Base-by-base conservation (phyloP, 2,329 filamentous ascomycete species). In the Grosmannia serpens region DNA sequence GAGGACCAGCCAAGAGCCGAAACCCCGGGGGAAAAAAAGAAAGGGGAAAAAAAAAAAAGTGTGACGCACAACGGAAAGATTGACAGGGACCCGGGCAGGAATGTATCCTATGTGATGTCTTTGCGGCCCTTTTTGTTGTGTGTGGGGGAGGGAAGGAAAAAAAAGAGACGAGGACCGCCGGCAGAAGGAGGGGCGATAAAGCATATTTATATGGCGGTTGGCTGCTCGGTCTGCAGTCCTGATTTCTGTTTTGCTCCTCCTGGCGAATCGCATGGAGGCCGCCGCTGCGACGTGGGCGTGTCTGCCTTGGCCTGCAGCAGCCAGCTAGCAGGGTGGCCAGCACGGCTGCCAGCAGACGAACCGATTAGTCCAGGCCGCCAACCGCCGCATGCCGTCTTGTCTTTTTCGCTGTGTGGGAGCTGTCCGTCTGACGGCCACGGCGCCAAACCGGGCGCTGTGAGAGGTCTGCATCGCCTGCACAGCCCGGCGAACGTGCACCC, bases 111-210 rank as follows among this genome's bases (percentile, higher is more conserved):
- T 71, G 69, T 71, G 69, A 70, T 72, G 70, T 72, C 72, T 83
- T 83, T 82, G 80, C 80, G 78, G 77, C 80, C 80, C 78, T 74
- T 72, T 73, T 71, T 72, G 70, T 74, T 75, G 73, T 74, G 77
- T 69, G 73, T 76, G 75, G 72, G 77, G 79, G 77, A 75, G 73
- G 73, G 68, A 74, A 74, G 74, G 70, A 71, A 72, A 74, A 69
- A 73, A 70, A 71, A 70, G 73, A 67, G 67, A 64, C 69, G 67
- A 68, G 65, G 69, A n/a, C n/a, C n/a, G n/a, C n/a, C n/a, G n/a
- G n/a, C n/a, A n/a, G 67, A 68, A 55, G 55, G 26, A 58, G 61
- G 70, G 70, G 68, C 64, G 65, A 62, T 58, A 62, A 61, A 53
- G 8, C 20, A 59, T 62, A 65, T 73, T 73, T 74, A 73, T 74